Percentiles rank a stretch among this genome's conserved stretches.
These are phyloP conservation scores for Ophiostoma sp. DNA, from an alignment of 2,329 filamentous ascomycete genomes.

Conservation along the genomic window DNA sequence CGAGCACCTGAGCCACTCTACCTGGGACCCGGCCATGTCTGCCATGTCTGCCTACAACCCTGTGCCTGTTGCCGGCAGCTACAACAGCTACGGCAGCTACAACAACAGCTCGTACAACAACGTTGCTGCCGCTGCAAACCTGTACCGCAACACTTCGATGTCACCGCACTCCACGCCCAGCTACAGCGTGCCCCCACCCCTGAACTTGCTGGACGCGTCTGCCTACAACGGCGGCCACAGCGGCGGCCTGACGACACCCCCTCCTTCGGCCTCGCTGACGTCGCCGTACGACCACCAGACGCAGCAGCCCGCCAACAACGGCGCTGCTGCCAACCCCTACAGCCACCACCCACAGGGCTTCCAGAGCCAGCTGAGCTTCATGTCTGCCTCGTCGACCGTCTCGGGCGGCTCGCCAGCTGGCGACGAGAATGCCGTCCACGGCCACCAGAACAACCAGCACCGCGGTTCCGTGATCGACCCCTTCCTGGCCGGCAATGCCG, in stretches of 20 bases:
- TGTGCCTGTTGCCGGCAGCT: neutral
- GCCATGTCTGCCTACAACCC: slow-evolving; percentile 27
- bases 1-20: slow-evolving; percentile 45
- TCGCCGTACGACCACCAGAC: slow-evolving; percentile 37
- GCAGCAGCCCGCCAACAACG: slow-evolving; percentile 17
- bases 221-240: slow-evolving; percentile 31
- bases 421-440: slow-evolving; percentile 27
- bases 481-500: slow-evolving; percentile 30
- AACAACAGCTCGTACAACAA: slow-evolving; percentile 14
- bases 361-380: slow-evolving; percentile 37
- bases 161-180: slow-evolving; percentile 21
- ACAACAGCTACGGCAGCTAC: slow-evolving; percentile 12
- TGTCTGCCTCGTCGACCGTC: slow-evolving; percentile 32
- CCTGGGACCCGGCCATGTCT: slow-evolving; percentile 35
- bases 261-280: slow-evolving; percentile 49
- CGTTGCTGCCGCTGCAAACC: neutral
- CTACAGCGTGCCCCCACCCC: slow-evolving; percentile 25
- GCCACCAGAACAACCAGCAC: slow-evolving; percentile 22
- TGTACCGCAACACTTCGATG: slow-evolving; percentile 24
- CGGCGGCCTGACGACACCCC: slow-evolving; percentile 51
- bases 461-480: slow-evolving; percentile 26
- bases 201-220: slow-evolving; percentile 43
- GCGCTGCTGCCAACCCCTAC: slow-evolving; percentile 17
- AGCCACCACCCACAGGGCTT: slow-evolving; percentile 28
- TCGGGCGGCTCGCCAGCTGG: slow-evolving; percentile 29